Evolutionary conservation across 1,284 basidiomycete genomes (phyloP).

Genomic region (Rhodotorula mucilaginosa): DNA sequence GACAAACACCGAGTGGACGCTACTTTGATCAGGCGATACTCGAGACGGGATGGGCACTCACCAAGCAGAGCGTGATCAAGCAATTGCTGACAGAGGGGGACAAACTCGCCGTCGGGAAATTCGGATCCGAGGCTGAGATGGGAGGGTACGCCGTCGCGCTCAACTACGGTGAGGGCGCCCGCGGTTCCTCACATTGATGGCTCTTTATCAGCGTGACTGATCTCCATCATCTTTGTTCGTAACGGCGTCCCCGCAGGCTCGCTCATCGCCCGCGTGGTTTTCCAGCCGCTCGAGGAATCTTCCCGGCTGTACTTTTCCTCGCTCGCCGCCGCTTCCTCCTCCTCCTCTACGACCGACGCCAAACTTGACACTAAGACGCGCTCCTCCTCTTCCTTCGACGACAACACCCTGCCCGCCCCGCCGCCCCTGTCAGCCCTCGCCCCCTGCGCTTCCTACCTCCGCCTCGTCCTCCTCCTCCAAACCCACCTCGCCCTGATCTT

Average conservation of each 20-base stretch:
- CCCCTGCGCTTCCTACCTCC: constrained; percentile 16
- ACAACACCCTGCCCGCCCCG: neutral
- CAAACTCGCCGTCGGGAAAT: constrained; percentile 77
- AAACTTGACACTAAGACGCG: neutral
- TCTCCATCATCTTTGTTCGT: neutral
- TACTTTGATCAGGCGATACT: constrained; percentile 54
- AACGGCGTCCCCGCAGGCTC: constrained; percentile 61
- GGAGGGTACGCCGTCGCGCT: constrained; percentile 90
- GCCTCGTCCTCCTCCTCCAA: constrained; percentile 66
- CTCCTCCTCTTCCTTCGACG: neutral
- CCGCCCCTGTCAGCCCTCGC: neutral
- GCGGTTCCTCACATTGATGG: no score
- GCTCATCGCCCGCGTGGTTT: constrained; percentile 80
- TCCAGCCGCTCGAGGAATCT: constrained; percentile 90
- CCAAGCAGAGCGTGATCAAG: constrained; percentile 81
- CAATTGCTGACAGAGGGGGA: constrained; percentile 95
- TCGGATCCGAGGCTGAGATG: constrained; percentile 79
- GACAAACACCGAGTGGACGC: neutral
- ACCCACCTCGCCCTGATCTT: constrained; percentile 67
- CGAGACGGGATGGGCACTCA: constrained; percentile 62
- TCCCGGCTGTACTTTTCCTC: constrained; percentile 77
- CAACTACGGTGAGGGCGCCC: constrained; percentile 71
- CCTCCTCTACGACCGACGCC: neutral
- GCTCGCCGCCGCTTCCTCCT: constrained; percentile 5
- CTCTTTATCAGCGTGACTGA: neutral